These are phyloP conservation scores for Fraxinus cuspidata DNA, from an alignment of 257 asterid genomes.

Conservation along the genomic window DNA sequence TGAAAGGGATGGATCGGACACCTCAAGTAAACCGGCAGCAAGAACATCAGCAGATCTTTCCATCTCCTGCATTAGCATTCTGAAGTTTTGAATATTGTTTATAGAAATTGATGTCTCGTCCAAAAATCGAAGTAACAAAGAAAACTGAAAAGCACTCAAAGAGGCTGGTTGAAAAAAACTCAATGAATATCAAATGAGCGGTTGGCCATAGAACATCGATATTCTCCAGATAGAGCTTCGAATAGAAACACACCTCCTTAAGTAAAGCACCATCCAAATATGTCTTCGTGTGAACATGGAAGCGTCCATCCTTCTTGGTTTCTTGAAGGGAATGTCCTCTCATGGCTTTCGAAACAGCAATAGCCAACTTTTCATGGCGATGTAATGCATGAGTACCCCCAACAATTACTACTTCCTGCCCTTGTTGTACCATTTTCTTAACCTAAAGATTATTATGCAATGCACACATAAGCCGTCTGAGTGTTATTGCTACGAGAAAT, in stretches of 20 bases:
- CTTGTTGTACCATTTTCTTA: slow-evolving; percentile 82
- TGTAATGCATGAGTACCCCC: slow-evolving; percentile 93
- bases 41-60: slow-evolving; percentile 98
- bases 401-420: slow-evolving; percentile 85
- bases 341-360: slow-evolving; percentile 98
- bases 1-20: slow-evolving; percentile 84
- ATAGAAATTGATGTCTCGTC: slow-evolving; percentile 18
- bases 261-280: slow-evolving; percentile 97
- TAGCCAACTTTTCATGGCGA: slow-evolving; percentile 90
- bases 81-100: slow-evolving; percentile 14
- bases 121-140: slow-evolving; percentile 4
- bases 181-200: slow-evolving; percentile 14
- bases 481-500: background rate
- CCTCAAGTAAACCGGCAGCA: slow-evolving; percentile 97
- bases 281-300: slow-evolving; percentile 93
- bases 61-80: slow-evolving; percentile 77
- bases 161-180: slow-evolving; percentile 21
- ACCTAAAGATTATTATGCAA: slow-evolving; percentile 53
- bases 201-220: background rate
- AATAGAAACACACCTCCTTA: slow-evolving; percentile 64
- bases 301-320: slow-evolving; percentile 97
- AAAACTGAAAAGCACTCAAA: background rate
- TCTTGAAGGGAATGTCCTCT: slow-evolving; percentile 95
- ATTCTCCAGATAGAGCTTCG: slow-evolving; percentile 10
- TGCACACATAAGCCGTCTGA: slow-evolving; percentile 24